Evolutionary conservation across 2,329 filamentous ascomycete species (phyloP).

Genomic region (Neodidymelliopsis sp.): DNA sequence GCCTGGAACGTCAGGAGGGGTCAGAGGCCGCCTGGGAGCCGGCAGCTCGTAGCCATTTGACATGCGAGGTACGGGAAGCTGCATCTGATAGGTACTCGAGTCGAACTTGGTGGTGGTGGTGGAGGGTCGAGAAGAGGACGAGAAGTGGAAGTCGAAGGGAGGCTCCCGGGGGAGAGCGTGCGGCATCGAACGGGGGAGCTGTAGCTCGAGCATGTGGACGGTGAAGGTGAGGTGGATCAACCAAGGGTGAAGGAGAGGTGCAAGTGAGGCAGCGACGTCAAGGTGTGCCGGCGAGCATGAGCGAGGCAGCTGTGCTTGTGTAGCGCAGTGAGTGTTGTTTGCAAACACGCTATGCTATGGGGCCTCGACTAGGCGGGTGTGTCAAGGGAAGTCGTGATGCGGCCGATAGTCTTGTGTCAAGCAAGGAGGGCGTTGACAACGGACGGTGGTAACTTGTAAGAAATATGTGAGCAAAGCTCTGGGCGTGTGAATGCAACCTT

Average conservation of each 20-base stretch:
- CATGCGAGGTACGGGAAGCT: slow-evolving; percentile 43
- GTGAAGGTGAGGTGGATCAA: slow-evolving; percentile 19
- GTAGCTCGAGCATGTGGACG: slow-evolving; percentile 52
- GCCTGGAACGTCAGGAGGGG: slow-evolving; percentile 43
- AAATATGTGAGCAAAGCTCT: slow-evolving; percentile 34
- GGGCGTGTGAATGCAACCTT: slow-evolving; percentile 42
- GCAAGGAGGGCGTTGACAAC: slow-evolving; percentile 46
- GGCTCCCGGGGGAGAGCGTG: slow-evolving; percentile 48
- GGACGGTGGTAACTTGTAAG: slow-evolving; percentile 21
- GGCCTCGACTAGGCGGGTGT: slow-evolving; percentile 14
- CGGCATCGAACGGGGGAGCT: slow-evolving; percentile 51
- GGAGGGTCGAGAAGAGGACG: slow-evolving; percentile 29
- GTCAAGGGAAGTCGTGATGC: slow-evolving; percentile 20
- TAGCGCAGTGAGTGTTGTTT: slow-evolving; percentile 20
- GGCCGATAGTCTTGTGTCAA: slow-evolving; percentile 26
- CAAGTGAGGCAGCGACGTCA: slow-evolving; percentile 21
- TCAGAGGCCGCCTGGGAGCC: slow-evolving; percentile 39
- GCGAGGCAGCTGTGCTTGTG: slow-evolving; percentile 22
- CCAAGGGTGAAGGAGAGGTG: slow-evolving; percentile 14
- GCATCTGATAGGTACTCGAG: slow-evolving; percentile 37
- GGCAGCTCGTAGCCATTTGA: slow-evolving; percentile 31
- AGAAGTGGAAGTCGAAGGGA: slow-evolving; percentile 44
- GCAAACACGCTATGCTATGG: slow-evolving; percentile 21
- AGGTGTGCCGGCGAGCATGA: slow-evolving; percentile 20
- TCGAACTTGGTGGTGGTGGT: slow-evolving; percentile 39